phyloP scores from a whole-genome alignment of 1,139 yeast species.

The Kodamaea derodonti region DNA sequence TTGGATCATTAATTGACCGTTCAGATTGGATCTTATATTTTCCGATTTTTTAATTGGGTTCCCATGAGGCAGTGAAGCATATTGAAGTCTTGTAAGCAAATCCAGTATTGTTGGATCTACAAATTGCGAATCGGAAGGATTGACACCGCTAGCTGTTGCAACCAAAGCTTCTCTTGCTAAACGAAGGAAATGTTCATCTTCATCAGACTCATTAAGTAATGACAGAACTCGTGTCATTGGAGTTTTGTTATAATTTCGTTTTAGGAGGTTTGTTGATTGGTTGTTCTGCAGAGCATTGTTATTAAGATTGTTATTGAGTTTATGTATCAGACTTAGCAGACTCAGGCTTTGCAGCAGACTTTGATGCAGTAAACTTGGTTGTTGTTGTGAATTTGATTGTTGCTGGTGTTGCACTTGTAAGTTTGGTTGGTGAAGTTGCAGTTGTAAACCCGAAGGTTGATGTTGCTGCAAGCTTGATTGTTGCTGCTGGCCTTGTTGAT shows the following conservation, averaged over 20 bases:
- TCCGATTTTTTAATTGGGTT: slow-evolving; percentile 39
- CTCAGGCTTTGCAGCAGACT: too few relatives aligned
- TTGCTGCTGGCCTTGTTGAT: slow-evolving; percentile 3
- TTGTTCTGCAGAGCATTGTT: neutral
- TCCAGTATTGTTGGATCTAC: slow-evolving; percentile 57
- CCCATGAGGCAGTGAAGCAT: slow-evolving; percentile 52
- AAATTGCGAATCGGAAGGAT: slow-evolving; percentile 16
- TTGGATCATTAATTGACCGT: slow-evolving; percentile 44
- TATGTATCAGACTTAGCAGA: too few relatives aligned
- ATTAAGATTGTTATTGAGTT: neutral
- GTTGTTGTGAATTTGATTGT: neutral
- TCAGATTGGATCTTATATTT: slow-evolving; percentile 35
- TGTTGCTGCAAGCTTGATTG: slow-evolving; percentile 2
- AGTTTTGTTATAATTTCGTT: slow-evolving; percentile 3
- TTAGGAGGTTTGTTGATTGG: slow-evolving; percentile 9
- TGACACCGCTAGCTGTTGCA: slow-evolving; percentile 39
- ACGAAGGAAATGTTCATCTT: slow-evolving; percentile 39
- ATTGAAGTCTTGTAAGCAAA: slow-evolving; percentile 47
- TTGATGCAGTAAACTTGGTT: too few relatives aligned
- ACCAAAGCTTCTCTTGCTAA: slow-evolving; percentile 46
- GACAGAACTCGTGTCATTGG: slow-evolving; percentile 7
- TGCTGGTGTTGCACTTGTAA: neutral
- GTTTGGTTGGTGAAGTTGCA: slow-evolving; percentile 2
- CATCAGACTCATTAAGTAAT: slow-evolving; percentile 21
- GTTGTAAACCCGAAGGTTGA: slow-evolving; percentile 1